Base-by-base conservation (phyloP, 73 alveolate genomes). In the Paramecium caudatum region DNA sequence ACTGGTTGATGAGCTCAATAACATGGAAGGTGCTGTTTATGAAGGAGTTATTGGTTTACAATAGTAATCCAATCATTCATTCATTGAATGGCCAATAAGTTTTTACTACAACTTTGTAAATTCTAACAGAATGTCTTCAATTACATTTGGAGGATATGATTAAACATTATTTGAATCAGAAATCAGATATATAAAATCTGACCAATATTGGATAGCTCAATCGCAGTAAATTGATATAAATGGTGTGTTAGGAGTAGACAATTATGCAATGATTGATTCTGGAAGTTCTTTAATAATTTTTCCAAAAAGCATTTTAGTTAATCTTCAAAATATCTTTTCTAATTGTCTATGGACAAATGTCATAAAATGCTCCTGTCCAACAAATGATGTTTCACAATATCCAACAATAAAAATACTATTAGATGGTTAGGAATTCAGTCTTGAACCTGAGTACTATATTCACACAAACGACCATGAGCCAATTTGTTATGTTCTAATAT, bases 111-210 rank as follows among this genome's bases (percentile, higher is more conserved):
- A 74, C 43, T 74, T 39, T 39, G 88, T 15, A 27, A 37, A 74
- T n/a, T 74, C 88, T 74, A 37, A 37, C 21, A 45, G 88, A 36
- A 39, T 19, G 32, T 37, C 88, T 16, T 37, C 88, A 21, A 74
- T 74, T 10, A 74, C 88, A 9, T 74, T 74, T 74, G 88, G 88
- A 37, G 88, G 88, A 7, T 39, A 37, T 74, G 88, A 74, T 74
- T 63, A 74, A 17, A 27, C 46, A 5, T 23, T 74, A 8, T 74
- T 74, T 47, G 32, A 37, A 8, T 21, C 25, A 4, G 47, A 74
- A 9, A 74, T 74, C 9, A 74, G 45, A 45, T 74, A 39, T 74
- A 47, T 74, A 21, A 37, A n/a, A 41, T 27, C 69, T 39, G 68
- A 12, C 43, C 43, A 45, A 13, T 39, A 36, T 41, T 74, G 88